A percentile compares a stretch with the other conserved stretches of the same genome.
Conservation (phyloP, 164 flowering plant species). For the Cinnamomum chago region DNA sequence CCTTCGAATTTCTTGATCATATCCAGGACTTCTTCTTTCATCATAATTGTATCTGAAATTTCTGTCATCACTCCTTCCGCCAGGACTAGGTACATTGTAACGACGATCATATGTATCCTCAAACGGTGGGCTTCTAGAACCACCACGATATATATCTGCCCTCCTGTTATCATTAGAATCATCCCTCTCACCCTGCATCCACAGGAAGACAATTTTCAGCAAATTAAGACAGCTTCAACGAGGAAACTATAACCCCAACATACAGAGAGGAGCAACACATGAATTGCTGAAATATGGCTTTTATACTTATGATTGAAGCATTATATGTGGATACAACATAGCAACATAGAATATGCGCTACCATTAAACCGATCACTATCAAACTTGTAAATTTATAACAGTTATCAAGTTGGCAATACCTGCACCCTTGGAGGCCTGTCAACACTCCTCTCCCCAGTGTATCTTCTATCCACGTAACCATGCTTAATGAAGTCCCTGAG, state of each 20-base stretch:
- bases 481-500: constrained; percentile 92
- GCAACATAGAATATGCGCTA: background rate
- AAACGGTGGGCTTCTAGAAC: constrained; percentile 84
- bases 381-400: too few relatives aligned
- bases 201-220: too few relatives aligned
- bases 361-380: background rate
- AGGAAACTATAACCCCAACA: background rate
- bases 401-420: constrained; percentile 26
- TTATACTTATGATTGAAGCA: background rate
- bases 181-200: constrained; percentile 66
- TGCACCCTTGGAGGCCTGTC: constrained; percentile 72
- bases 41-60: constrained; percentile 36
- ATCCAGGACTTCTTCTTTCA: constrained; percentile 79
- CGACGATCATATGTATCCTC: constrained; percentile 71
- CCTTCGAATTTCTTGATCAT: constrained; percentile 55
- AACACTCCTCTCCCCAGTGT: constrained; percentile 62
- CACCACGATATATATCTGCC: constrained; percentile 49
- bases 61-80: constrained; percentile 61
- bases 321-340: background rate
- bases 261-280: background rate
- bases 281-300: background rate
- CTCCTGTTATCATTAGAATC: constrained; percentile 55
- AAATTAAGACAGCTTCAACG: background rate
- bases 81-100: constrained; percentile 58
- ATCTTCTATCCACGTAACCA: constrained; percentile 90